Evolutionary conservation across 495 filamentous ascomycete genomes (phyloP), one percentile per base, ranked within the genome.

Genomic region (Podospora didyma): DNA sequence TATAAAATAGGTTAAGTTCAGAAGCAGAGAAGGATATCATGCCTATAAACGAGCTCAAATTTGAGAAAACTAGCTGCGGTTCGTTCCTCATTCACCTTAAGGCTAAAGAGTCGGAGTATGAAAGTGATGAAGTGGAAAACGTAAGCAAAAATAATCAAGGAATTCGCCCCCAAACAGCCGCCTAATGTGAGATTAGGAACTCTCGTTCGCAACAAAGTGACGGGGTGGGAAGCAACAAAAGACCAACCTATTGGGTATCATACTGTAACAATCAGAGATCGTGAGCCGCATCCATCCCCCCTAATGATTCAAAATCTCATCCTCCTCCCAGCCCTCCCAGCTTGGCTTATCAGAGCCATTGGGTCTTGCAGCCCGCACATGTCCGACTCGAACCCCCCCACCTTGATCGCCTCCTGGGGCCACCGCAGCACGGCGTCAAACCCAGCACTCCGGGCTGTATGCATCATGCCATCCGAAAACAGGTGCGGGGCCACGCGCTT

Each of bases 271-370:
- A 59, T 31, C 26, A 31, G 26, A 31, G 26, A 31, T 31, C 26
- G 26, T 31, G 26, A 9, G 26, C 9, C 26, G 26, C 26, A 31
- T 31, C 26, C 31, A 19, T 26, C 14, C 4, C 23, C n/a, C 46
- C 24, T 21, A 17, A 19, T 19, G 31, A 20, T 28, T 31, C 24
- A 52, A 45, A 9, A 17, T 54, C 60, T 71, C 71, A 57, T 79
- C 73, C 39, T 67, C 69, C 59, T 77, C 74, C 77, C 75, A 73
- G 49, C 61, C 68, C 6, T 79, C 76, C 83, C 80, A 85, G 41
- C 61, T 73, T 10, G 79, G 65, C 56, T 63, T 57, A 58, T 85
- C 83, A 54, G 70, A 82, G 11, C 82, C 83, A 66, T 85, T 86
- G 7, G 82, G 82, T 54, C 82, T 73, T 39, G 76, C 75, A 20